Percentiles rank a stretch among this genome's conserved stretches.
These are phyloP conservation scores for Microcyclospora pomicola DNA, from an alignment of 2,329 filamentous ascomycete genomes.

Conservation along the genomic window DNA sequence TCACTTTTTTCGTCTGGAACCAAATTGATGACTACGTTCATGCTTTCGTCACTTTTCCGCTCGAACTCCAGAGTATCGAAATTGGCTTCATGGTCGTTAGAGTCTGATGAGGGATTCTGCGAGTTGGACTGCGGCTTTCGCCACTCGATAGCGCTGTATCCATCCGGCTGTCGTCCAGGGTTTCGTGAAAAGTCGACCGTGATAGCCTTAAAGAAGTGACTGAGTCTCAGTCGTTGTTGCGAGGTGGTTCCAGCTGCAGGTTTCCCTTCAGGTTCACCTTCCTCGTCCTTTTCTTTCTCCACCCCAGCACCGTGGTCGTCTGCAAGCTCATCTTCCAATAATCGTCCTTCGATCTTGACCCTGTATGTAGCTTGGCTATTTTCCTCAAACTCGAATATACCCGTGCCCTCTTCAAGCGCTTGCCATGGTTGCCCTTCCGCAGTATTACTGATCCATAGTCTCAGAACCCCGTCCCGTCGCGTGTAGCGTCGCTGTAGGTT, in stretches of 20 bases:
- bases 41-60: constrained; percentile 79
- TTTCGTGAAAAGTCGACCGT: constrained; percentile 47
- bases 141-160: constrained; percentile 62
- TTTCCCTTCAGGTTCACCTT: constrained; percentile 12
- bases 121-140: constrained; percentile 53
- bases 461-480: constrained; percentile 56
- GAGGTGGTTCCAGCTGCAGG: constrained; percentile 21
- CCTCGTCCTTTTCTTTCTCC: constrained; percentile 33
- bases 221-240: constrained; percentile 46
- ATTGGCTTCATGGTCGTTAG: constrained; percentile 53
- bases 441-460: constrained; percentile 91
- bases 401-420: constrained; percentile 35
- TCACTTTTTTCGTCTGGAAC: constrained; percentile 74
- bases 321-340: constrained; percentile 48
- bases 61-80: constrained; percentile 90
- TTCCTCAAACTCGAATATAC: constrained; percentile 62
- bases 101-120: constrained; percentile 26
- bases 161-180: constrained; percentile 51
- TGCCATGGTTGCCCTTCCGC: constrained; percentile 94
- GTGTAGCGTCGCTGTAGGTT: constrained; percentile 49
- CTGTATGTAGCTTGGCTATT: constrained; percentile 68
- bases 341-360: constrained; percentile 79
- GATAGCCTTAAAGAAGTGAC: constrained; percentile 71
- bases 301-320: constrained; percentile 34
- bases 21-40: constrained; percentile 81